Evolutionary conservation across 495 filamentous ascomycete genomes (phyloP), one percentile per base, ranked within the genome.

Genomic region (Aspergillus incahuasiensis): DNA sequence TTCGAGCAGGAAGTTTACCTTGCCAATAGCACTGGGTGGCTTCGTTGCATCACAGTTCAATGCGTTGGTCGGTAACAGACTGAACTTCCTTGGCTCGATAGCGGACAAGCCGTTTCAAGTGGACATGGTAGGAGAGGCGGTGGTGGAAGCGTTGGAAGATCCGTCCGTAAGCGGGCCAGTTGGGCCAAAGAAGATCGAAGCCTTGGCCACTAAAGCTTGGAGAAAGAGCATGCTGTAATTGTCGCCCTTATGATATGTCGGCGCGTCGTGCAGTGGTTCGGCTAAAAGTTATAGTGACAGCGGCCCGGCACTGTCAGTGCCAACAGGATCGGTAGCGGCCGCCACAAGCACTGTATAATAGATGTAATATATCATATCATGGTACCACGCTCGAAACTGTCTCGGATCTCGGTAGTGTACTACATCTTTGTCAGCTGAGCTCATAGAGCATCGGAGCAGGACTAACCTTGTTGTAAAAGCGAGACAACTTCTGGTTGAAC

Each of bases 311-410:
- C 5, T 20, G 46, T 20, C 2, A 13, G 1, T 22, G 20, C 2
- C 2, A 21, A 40, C 6, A 22, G 6, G 28, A 21, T 11, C 3
- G 20, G 5, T 50, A 15, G 19, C 48, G 5, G 48, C 11, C 1
- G 48, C 32, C 2, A 5, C 47, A 20, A 13, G 3, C 12, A 24
- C 20, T 58, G 44, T 48, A 58, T 34, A 46, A 3, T 49, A 50
- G 18, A 45, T 57, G 46, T 55, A 57, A 28, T 35, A 38, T 45
- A 51, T 74, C 71, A 76, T 44, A 76, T 74, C 73, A 74, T 74
- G n/a, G 94, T 98, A 21, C 94, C 94, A 46, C 94, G 88, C 80
- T 98, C 94, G 70, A 98, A 97, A 69, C 89, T 95, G 67, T 97
- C 94, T 67, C 94, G 79, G 67, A 98, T 98, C 68, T 97, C 95